Percentiles rank a stretch among this genome's conserved stretches.
These are phyloP conservation scores for Monosporascus sp. DNA, from an alignment of 2,329 filamentous ascomycete genomes.

Conservation along the genomic window DNA sequence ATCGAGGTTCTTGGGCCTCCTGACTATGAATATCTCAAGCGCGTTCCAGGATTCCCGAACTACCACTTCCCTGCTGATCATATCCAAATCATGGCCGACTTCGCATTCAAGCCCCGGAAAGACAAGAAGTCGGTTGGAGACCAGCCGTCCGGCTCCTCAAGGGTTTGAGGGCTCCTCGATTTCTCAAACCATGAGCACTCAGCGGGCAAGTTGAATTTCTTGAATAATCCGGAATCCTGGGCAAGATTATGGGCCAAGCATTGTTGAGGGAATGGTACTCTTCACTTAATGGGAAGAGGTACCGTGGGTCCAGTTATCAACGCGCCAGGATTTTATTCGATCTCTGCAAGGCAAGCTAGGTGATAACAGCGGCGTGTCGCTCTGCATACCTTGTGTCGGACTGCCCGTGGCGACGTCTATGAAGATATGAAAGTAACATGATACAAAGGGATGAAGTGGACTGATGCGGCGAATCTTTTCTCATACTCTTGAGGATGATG, in stretches of 20 bases:
- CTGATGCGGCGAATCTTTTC: constrained; percentile 19
- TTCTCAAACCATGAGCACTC: not conserved
- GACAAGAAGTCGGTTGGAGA: constrained; percentile 57
- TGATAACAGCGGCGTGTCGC: too few species aligned
- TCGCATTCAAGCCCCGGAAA: constrained; percentile 82
- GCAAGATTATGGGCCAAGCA: not conserved
- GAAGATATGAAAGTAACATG: constrained; percentile 1
- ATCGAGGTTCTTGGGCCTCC: constrained; percentile 80
- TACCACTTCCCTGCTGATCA: constrained; percentile 94
- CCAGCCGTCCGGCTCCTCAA: constrained; percentile 12
- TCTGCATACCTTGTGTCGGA: too few species aligned
- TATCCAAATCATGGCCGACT: constrained; percentile 82
- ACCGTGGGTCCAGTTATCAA: too few species aligned
- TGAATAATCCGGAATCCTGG: too few species aligned
- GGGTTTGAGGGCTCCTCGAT: constrained; percentile 5
- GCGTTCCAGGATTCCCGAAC: constrained; percentile 86
- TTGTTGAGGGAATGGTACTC: too few species aligned
- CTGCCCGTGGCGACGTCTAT: not conserved
- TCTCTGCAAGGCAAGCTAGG: too few species aligned
- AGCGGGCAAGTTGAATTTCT: not conserved
- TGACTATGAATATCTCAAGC: constrained; percentile 76
- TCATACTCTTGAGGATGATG: constrained; percentile 20
- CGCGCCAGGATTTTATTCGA: too few species aligned
- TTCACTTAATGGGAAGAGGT: too few species aligned
- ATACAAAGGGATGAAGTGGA: constrained; percentile 19